Base-by-base conservation (phyloP, 176 grass and related monocot genomes). In the Rhipidocladum racemiflorum region DNA sequence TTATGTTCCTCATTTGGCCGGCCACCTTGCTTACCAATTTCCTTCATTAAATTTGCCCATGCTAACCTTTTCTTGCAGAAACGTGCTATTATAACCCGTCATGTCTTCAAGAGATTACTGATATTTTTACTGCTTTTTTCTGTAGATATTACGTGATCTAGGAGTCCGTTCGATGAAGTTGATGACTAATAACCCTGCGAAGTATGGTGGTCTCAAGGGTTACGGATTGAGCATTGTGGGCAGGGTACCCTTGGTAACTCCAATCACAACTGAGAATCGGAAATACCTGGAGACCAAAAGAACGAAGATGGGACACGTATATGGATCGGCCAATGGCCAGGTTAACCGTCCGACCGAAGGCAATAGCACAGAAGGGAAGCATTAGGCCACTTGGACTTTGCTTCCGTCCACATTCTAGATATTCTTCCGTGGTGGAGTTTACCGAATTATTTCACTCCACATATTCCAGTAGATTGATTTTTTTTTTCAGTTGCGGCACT, bases 121-220 rank as follows among this genome's bases (percentile, higher is more conserved):
- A 81, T 34, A 61, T 38, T 65, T 61, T 65, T 13, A 45, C 72
- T 84, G 44, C 25, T 67, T 27, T 67, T 62, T 4, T 66, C 3
- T 87, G 69, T 46, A 97, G 94, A 97, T 97, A 78, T 39, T 97
- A 38, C 87, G 72, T 1, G 94, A 97, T 76, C 72, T 97, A 7
- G 91, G 94, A 28, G 91, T 97, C 68, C 94, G 89, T 76, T 93
- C 94, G 0, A 97, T 97, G 91, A 92, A 77, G 72, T 18, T 97
- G 28, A 94, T 97, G 94, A 97, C 94, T 7, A 97, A 97, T 59
- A 97, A 97, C 63, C 94, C 94, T 17, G 82, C 94, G 63, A 97
- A 97, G 73, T 97, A 97, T 72, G 36, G 75, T 32, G 94, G 94
- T 70, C 87, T 97, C 1, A 94, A 97, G 77, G 91, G 94, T 35